Percentiles rank a stretch among this genome's conserved stretches.
These are phyloP conservation scores for Diospyros lotus DNA, from an alignment of 148 eudicot species.

Conservation along the genomic window DNA sequence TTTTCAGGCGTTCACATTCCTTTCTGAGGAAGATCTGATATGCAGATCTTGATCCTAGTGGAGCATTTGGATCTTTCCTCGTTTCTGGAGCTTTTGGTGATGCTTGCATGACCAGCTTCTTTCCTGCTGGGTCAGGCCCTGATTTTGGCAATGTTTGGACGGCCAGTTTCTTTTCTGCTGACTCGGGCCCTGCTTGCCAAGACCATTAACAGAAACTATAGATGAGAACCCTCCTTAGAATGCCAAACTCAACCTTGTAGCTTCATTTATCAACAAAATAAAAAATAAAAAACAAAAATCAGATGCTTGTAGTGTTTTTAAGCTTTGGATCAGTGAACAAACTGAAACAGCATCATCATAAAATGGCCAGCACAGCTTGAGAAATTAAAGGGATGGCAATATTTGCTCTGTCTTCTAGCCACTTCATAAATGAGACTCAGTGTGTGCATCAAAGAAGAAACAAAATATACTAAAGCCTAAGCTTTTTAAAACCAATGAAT, in stretches of 20 bases:
- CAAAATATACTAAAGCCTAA: neutral
- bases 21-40: slow-evolving; percentile 34
- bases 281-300: neutral
- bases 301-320: neutral
- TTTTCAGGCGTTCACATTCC: slow-evolving; percentile 33
- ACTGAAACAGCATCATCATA: neutral
- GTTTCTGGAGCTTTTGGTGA: slow-evolving; percentile 6
- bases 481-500: neutral
- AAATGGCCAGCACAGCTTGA: neutral
- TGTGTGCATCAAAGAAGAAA: no score
- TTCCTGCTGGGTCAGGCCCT: slow-evolving; percentile 11
- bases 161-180: no score
- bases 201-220: neutral
- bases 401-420: neutral
- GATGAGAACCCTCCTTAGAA: neutral
- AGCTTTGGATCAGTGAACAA: neutral
- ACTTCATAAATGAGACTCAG: neutral
- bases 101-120: neutral
- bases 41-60: slow-evolving; percentile 25
- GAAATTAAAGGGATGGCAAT: neutral
- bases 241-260: neutral
- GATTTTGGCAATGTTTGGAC: no score
- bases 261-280: no score
- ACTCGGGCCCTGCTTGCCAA: no score
- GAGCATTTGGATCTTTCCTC: slow-evolving; percentile 20